Conservation (phyloP, 129 eudicot genomes). For the Flaveria linearis region DNA sequence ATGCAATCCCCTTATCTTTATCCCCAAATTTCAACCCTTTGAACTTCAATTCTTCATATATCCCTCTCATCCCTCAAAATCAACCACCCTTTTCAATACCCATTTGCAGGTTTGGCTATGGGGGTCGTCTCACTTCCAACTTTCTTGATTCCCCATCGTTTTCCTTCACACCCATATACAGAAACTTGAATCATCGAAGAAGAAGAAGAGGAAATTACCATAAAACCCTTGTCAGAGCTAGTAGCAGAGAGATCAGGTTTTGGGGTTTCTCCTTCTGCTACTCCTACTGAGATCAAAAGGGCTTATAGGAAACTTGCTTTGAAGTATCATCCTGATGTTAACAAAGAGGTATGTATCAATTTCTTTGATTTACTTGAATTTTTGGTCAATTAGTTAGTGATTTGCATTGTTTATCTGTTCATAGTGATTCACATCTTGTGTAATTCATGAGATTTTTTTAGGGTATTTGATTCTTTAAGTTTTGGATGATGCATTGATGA, state of each 20-base stretch:
- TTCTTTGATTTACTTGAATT: background rate
- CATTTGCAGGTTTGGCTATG: constrained; percentile 48
- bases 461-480: background rate
- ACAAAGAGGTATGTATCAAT: constrained; percentile 62
- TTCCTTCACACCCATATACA: constrained; percentile 32
- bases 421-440: background rate
- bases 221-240: constrained; percentile 51
- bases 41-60: constrained; percentile 22
- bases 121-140: constrained; percentile 24
- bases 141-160: constrained; percentile 14
- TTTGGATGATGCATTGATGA: background rate
- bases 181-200: constrained; percentile 21
- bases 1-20: constrained; percentile 42
- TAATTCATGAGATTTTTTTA: background rate
- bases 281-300: constrained; percentile 79
- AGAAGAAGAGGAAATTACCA: constrained; percentile 28
- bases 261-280: constrained; percentile 85
- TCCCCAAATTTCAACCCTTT: constrained; percentile 36
- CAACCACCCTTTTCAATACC: constrained; percentile 41
- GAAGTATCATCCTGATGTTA: constrained; percentile 97
- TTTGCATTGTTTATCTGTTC: background rate
- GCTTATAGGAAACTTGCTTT: constrained; percentile 92
- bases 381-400: background rate
- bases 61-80: constrained; percentile 21
- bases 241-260: constrained; percentile 65